phyloP scores from a whole-genome alignment of 495 filamentous ascomycete genomes.

The Astrocystis sublimbata region DNA sequence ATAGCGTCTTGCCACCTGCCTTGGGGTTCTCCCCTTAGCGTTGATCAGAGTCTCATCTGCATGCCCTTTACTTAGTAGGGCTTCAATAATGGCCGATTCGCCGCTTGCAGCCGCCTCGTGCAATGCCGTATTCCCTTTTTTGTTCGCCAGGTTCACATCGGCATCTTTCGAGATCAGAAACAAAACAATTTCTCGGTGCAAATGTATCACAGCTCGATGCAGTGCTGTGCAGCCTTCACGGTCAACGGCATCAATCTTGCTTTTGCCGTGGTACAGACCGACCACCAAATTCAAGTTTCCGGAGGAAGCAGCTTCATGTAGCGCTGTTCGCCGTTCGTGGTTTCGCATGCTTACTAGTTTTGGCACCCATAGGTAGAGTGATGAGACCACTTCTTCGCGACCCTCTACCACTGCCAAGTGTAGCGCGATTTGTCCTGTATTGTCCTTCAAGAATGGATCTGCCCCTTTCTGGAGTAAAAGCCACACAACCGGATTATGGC shows the following conservation, averaged over 20 bases:
- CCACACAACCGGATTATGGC: background rate
- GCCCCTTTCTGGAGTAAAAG: background rate
- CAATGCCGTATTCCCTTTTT: background rate
- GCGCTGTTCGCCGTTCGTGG: background rate
- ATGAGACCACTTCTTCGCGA: background rate
- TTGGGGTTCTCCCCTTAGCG: background rate
- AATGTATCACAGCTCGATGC: slow-evolving; percentile 9
- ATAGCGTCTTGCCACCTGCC: background rate
- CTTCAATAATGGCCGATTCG: background rate
- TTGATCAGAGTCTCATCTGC: background rate
- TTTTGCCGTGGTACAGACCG: background rate
- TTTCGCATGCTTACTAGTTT: background rate
- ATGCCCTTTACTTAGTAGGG: background rate
- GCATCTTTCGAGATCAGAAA: background rate
- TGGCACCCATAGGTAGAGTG: background rate
- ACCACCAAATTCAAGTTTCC: background rate
- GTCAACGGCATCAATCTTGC: background rate
- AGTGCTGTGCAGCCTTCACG: slow-evolving; percentile 4
- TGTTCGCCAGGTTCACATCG: background rate
- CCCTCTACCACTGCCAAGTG: background rate
- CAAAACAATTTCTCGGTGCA: slow-evolving; percentile 6
- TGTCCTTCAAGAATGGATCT: background rate
- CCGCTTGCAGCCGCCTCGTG: background rate
- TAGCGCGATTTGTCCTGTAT: background rate
- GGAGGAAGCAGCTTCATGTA: background rate